Evolutionary conservation across 2,329 filamentous ascomycete species (phyloP), one percentile per base, ranked within the genome.

Genomic region (Diplodia sapinea): DNA sequence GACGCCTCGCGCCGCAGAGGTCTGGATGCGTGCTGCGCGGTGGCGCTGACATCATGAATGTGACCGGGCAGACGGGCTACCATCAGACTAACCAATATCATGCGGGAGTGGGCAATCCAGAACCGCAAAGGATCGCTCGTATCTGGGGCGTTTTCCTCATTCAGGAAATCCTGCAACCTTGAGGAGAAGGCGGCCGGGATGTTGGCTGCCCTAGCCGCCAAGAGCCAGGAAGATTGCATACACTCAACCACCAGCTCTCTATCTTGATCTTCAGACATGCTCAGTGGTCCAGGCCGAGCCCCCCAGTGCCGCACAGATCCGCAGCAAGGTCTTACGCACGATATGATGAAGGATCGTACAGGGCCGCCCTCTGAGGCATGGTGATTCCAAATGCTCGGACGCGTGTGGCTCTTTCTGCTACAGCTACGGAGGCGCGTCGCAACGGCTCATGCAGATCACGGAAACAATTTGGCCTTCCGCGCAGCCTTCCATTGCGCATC

Each of bases 381-480:
- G 26, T 49, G 38, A 62, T 62, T 62, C 57, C 57, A 62, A 62
- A 62, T 62, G 57, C 23, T 23, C 9, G 57, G 40, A 50, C 26
- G 8, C 31, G 26, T 26, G 26, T 62, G 57, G 57, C 57, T 50
- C 38, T 4, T 50, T 62, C 57, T 62, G 57, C 57, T 62, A 62
- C 57, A 49, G 23, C 57, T 62, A 33, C 57, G 47, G 57, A 31
- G 43, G 26, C 17, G 26, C 29, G 57, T 50, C 57, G 57, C n/a
- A 62, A 50, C 40, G 57, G 57, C 40, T 62, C 38, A 43, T 62
- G 57, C 57, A 62, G 40, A 62, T 62, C 57, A 49, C 40, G 57
- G 57, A 62, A 62, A 62, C 57, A 62, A 50, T 62, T 29, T 33
- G 57, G 23, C 56, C 23, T 62, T 62, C 57, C 40, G 47, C 26